Conservation (phyloP, 495 filamentous ascomycete genomes). For the Sporormia fimetaria region DNA sequence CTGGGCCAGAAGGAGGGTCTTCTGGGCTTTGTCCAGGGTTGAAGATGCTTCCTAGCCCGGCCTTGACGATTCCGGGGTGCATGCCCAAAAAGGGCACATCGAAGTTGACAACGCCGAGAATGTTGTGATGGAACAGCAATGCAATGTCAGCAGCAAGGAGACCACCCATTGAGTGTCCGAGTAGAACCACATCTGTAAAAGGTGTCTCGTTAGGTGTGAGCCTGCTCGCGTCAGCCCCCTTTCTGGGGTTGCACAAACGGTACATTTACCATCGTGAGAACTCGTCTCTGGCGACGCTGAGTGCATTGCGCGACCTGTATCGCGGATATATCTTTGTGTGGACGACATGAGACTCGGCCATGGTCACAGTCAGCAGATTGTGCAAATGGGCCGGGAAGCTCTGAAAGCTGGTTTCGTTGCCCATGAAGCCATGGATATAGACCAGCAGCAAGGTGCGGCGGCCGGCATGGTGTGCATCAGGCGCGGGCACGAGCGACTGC, state of each 20-base stretch:
- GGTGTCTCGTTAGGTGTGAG: constrained; percentile 63
- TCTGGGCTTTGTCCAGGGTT: constrained; percentile 36
- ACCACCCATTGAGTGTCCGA: constrained; percentile 89
- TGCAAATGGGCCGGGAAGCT: constrained; percentile 84
- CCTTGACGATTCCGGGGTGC: constrained; percentile 74
- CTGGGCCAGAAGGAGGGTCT: constrained; percentile 16
- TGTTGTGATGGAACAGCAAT: constrained; percentile 61
- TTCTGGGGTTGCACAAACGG: background rate
- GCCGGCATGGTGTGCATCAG: constrained; percentile 32
- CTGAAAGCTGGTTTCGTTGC: constrained; percentile 76
- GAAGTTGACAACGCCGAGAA: constrained; percentile 72
- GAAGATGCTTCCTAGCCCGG: constrained; percentile 69
- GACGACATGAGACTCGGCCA: constrained; percentile 63
- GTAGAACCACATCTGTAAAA: constrained; percentile 65
- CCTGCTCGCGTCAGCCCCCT: constrained; percentile 34
- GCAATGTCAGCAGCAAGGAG: constrained; percentile 71
- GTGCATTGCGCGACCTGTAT: constrained; percentile 69
- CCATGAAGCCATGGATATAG: constrained; percentile 91
- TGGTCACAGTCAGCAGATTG: constrained; percentile 52
- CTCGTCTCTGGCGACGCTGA: constrained; percentile 61
- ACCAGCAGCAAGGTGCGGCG: constrained; percentile 63
- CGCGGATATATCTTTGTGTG: constrained; percentile 88
- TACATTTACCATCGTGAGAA: constrained; percentile 65
- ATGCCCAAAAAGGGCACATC: constrained; percentile 83
- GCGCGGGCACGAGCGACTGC: constrained; percentile 47